Percentiles rank a stretch among this genome's conserved stretches.
Evolutionary conservation across 2,329 filamentous ascomycete species (phyloP).

Genomic region (Sporothrix globosa): DNA sequence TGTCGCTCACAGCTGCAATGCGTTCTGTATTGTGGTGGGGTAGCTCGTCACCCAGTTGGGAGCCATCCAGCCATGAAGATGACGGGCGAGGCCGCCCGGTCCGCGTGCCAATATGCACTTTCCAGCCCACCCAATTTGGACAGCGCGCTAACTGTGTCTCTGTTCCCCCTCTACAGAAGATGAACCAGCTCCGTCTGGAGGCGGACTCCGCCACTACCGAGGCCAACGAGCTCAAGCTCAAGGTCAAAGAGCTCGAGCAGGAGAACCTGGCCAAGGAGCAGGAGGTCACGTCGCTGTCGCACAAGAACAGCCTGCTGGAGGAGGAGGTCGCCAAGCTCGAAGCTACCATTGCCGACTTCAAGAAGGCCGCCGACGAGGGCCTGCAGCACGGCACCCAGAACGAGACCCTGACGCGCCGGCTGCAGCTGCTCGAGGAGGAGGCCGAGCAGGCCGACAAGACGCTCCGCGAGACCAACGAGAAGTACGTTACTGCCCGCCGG

Average conservation of each 20-base stretch:
- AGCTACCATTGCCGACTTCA: slow-evolving; percentile 77
- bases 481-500: slow-evolving; percentile 64
- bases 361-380: slow-evolving; percentile 82
- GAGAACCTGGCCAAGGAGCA: slow-evolving; percentile 95
- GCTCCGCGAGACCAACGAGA: slow-evolving; percentile 95
- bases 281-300: slow-evolving; percentile 92
- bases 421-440: slow-evolving; percentile 97
- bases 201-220: slow-evolving; percentile 81
- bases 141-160: not conserved
- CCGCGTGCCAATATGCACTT: not conserved
- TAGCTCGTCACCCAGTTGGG: not conserved
- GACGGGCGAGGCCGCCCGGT: slow-evolving; percentile 9
- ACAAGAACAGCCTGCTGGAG: slow-evolving; percentile 94
- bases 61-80: not conserved
- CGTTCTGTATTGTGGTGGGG: not conserved
- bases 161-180: slow-evolving; percentile 66
- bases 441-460: slow-evolving; percentile 96
- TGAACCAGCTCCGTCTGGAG: slow-evolving; percentile 92
- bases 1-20: slow-evolving; percentile 13
- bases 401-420: slow-evolving; percentile 86
- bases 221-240: slow-evolving; percentile 82
- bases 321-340: slow-evolving; percentile 91
- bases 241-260: slow-evolving; percentile 89
- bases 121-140: not conserved
- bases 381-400: slow-evolving; percentile 83